phyloP scores from a whole-genome alignment of 805 yeast genomes.

The Wickerhamomyces canadensis region DNA sequence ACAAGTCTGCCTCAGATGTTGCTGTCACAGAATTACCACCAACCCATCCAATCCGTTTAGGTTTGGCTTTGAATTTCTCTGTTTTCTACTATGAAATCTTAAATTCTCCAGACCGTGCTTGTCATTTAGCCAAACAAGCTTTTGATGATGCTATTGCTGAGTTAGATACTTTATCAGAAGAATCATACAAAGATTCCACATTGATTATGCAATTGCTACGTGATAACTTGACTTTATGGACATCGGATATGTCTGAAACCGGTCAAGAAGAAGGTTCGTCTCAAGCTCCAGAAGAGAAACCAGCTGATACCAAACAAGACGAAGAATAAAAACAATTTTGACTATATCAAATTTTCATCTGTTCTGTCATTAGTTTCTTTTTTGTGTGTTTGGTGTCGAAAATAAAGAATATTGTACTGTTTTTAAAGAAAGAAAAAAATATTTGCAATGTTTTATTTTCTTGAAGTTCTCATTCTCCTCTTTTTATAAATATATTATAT shows the following conservation, averaged over 20 bases:
- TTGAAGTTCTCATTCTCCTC: not conserved
- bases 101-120: conserved; percentile 97
- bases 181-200: conserved; percentile 97
- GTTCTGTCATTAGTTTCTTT: not conserved
- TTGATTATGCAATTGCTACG: conserved; percentile 98
- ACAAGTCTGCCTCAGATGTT: conserved; percentile 92
- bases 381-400: conserved; percentile 3
- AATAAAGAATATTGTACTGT: not conserved
- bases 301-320: conserved; percentile 23
- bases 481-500: not conserved
- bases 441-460: not conserved
- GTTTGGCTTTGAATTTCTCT: conserved; percentile 95
- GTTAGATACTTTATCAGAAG: conserved; percentile 95
- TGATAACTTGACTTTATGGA: conserved; percentile 98
- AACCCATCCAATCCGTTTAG: conserved; percentile 97
- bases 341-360: not conserved
- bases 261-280: conserved; percentile 50
- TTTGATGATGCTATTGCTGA: conserved; percentile 99
- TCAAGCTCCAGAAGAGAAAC: conserved; percentile 30
- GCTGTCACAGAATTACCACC: conserved; percentile 97
- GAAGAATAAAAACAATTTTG: conserved; percentile 23
- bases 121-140: conserved; percentile 98
- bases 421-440: not conserved
- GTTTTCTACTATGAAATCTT: conserved; percentile 98
- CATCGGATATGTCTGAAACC: conserved; percentile 86